Percentiles rank a stretch among this genome's conserved stretches.
Conservation (phyloP, 306 rosid species). For the Citrullus colocynthis region DNA sequence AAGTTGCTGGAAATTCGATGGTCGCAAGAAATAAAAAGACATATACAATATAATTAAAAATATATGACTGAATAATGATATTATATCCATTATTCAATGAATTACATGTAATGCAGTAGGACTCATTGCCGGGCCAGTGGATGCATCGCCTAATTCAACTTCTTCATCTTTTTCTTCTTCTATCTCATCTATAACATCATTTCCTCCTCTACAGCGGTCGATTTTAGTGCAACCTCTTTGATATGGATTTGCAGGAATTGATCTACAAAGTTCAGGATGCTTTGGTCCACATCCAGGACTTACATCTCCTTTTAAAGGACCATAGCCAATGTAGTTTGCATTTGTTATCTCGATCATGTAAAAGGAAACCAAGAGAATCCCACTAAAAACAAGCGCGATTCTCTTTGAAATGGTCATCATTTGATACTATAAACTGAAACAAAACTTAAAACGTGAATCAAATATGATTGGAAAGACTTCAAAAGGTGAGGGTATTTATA, state of each 20-base stretch:
- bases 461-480: too few species aligned
- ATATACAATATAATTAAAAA: too few species aligned
- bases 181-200: too few species aligned
- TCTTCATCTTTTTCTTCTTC: neutral
- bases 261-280: neutral
- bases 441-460: too few species aligned
- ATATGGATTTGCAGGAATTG: neutral
- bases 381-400: neutral
- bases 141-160: neutral
- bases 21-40: too few species aligned
- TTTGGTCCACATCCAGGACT: neutral
- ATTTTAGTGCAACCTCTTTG: neutral
- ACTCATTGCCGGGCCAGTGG: too few species aligned
- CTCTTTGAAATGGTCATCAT: neutral
- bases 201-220: neutral
- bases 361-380: neutral
- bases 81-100: too few species aligned
- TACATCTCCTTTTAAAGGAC: neutral
- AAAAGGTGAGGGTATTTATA: too few species aligned
- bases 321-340: neutral
- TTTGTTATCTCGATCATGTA: neutral
- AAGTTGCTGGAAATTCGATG: too few species aligned
- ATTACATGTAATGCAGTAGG: too few species aligned
- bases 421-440: too few species aligned
- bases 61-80: too few species aligned